phyloP scores from a whole-genome alignment of 352 stramenopile species.

The Phytophthora brassicae region DNA sequence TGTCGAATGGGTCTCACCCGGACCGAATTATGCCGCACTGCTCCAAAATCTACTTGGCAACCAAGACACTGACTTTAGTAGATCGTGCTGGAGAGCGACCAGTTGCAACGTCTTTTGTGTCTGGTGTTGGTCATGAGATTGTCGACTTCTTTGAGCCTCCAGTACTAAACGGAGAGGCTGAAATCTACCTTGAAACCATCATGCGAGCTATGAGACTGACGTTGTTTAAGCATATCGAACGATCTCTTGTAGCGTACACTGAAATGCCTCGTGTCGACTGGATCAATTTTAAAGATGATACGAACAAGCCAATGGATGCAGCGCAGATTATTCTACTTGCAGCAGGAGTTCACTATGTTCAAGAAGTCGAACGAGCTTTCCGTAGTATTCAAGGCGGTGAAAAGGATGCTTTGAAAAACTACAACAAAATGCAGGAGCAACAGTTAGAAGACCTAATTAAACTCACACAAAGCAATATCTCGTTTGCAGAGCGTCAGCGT shows the following conservation, averaged over 20 bases:
- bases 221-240: constrained; percentile 94
- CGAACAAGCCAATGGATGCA: constrained; percentile 89
- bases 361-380: constrained; percentile 90
- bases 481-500: constrained; percentile 90
- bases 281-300: constrained; percentile 94
- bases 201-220: constrained; percentile 94
- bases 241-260: constrained; percentile 90
- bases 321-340: constrained; percentile 95
- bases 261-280: constrained; percentile 93
- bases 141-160: constrained; percentile 93
- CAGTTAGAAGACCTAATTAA: constrained; percentile 95
- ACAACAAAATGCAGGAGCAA: constrained; percentile 92
- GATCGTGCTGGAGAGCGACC: constrained; percentile 66
- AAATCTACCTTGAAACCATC: constrained; percentile 97
- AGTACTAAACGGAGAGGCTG: constrained; percentile 94
- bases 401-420: constrained; percentile 85
- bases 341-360: constrained; percentile 92
- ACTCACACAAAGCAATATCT: constrained; percentile 91
- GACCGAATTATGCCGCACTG: constrained; percentile 95
- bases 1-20: constrained; percentile 94
- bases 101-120: constrained; percentile 91
- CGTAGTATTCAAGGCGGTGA: constrained; percentile 75
- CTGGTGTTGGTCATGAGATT: constrained; percentile 92
- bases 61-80: constrained; percentile 90
- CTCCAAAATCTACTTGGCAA: constrained; percentile 95